Base-by-base conservation (phyloP, 768 basidiomycete genomes). In the Psilocybe azurescens region DNA sequence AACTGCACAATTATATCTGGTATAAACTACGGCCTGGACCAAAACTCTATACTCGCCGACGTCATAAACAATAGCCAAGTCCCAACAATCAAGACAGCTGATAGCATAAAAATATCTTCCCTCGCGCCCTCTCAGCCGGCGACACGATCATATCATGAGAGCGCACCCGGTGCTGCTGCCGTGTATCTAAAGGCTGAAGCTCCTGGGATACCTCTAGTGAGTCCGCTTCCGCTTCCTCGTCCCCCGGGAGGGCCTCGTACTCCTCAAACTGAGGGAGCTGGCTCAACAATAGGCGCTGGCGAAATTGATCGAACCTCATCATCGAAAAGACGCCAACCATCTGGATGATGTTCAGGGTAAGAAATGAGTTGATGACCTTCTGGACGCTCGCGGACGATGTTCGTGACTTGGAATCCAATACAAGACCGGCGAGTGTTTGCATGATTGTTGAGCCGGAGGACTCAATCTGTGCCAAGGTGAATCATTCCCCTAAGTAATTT, bases 381-480 rank as follows among this genome's bases (percentile, higher is more conserved):
- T 63, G 56, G 46, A 63, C 55, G 10, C 57, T 58, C 14, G 52
- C 46, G 3, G 44, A 39, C 13, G 51, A 54, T 30, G 62, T 55
- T 13, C 57, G 32, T 7, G 50, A 53, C 28, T 58, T 58, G 16
- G 62, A 54, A 29, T 63, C 62, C 1, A 63, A 20, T 7, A 47
- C 46, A 16, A 58, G 47, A 16, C 62, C 62, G 20, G 57, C 56
- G 5, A 63, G 18, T 5, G 62, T 63, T 50, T 63, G 62, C 62
- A 63, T 63, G n/a, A 50, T 54, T 3, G 57, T 59, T 30, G 62
- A 63, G 13, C 62, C 62, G 10, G 62, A 54, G 5, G 62, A 63
- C 28, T 63, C 62, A 14, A 63, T 63, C 62, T 63, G 30, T 18
- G 46, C 14, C 18, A 30, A n/a, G 28, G 24, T 2, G 13, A 11